phyloP scores from a whole-genome alignment of 2,329 filamentous ascomycete species.

The Blastomyces percursus region DNA sequence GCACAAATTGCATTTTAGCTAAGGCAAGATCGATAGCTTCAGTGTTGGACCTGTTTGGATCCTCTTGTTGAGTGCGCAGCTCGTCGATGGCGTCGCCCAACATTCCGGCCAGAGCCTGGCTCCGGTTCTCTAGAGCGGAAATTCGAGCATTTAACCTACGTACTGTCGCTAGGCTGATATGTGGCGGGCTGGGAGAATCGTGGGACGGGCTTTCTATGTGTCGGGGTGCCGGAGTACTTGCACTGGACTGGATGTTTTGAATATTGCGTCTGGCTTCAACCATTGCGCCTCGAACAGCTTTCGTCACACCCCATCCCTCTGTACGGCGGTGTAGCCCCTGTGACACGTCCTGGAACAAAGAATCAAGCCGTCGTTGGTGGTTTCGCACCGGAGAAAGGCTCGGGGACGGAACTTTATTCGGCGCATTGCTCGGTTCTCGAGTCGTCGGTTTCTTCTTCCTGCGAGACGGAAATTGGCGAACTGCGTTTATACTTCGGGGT shows the following conservation, averaged over 20 bases:
- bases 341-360: conserved; percentile 39
- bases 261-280: conserved; percentile 38
- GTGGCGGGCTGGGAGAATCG: conserved; percentile 12
- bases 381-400: conserved; percentile 28
- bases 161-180: conserved; percentile 11
- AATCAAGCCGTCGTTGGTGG: conserved; percentile 34
- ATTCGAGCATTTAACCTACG: conserved; percentile 25
- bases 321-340: conserved; percentile 38
- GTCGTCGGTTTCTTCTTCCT: conserved; percentile 6
- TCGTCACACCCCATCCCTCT: conserved; percentile 40
- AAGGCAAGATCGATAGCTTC: conserved; percentile 19
- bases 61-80: conserved; percentile 27
- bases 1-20: conserved; percentile 34
- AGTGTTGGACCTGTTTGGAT: conserved; percentile 10
- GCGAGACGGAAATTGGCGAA: conserved; percentile 6
- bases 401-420: conserved; percentile 24
- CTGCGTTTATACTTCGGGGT: background rate
- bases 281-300: conserved; percentile 39
- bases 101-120: conserved; percentile 31
- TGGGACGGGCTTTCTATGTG: conserved; percentile 14
- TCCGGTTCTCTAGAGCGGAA: conserved; percentile 29
- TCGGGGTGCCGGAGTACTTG: conserved; percentile 20
- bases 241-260: conserved; percentile 35
- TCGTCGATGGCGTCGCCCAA: conserved; percentile 33
- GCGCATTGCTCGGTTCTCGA: conserved; percentile 7